These are phyloP conservation scores for Beauveria medogensis DNA, from an alignment of 2,329 filamentous ascomycete species.

Conservation along the genomic window DNA sequence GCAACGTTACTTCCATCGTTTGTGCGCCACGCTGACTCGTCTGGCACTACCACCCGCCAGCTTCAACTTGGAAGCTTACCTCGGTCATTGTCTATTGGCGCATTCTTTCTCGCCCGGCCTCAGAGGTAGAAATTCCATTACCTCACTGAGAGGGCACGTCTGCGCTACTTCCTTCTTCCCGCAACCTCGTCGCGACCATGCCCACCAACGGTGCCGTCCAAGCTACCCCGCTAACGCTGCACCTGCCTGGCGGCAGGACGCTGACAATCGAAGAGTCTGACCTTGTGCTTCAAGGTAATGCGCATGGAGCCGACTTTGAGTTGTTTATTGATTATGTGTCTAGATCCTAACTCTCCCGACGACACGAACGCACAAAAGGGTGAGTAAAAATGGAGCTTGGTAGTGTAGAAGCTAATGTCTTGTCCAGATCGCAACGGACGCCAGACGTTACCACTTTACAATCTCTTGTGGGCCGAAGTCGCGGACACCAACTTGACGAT, in stretches of 20 bases:
- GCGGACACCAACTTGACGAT: conserved; percentile 55
- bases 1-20: not conserved
- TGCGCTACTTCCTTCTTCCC: not conserved
- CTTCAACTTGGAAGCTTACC: not conserved
- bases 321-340: not conserved
- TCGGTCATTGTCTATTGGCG: not conserved
- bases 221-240: not conserved
- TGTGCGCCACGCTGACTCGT: not conserved
- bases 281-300: conserved; percentile 6
- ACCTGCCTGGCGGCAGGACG: not conserved
- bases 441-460: conserved; percentile 61
- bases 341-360: not conserved
- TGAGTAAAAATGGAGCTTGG: not conserved
- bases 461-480: conserved; percentile 74
- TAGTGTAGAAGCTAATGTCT: not conserved
- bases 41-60: not conserved
- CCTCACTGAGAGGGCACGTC: not conserved
- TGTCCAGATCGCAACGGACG: conserved; percentile 19
- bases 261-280: not conserved
- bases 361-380: not conserved
- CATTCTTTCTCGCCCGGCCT: not conserved
- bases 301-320: not conserved
- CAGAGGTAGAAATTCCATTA: not conserved
- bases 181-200: not conserved
- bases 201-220: not conserved